A percentile compares a stretch with the other conserved stretches of the same genome.
Evolutionary conservation across 768 basidiomycete genomes (phyloP).

Genomic region (Pholiota microspora): DNA sequence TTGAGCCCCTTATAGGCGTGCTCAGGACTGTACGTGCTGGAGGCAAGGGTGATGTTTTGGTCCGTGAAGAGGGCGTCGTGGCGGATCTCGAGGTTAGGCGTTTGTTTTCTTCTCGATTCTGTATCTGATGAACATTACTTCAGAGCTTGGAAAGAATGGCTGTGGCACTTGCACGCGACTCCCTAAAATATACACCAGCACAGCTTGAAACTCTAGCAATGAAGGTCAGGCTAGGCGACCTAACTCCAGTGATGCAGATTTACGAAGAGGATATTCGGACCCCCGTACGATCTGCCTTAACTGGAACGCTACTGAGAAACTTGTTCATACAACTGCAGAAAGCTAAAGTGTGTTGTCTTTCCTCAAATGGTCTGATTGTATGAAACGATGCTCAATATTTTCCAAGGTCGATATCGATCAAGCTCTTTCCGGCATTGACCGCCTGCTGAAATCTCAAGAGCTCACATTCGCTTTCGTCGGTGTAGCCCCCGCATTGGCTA

Average conservation of each 20-base stretch:
- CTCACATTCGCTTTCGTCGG: conserved; percentile 97
- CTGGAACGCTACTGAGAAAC: conserved; percentile 79
- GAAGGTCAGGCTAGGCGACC: conserved; percentile 74
- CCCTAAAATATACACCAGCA: conserved; percentile 58
- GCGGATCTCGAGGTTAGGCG: conserved; percentile 77
- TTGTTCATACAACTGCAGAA: conserved; percentile 94
- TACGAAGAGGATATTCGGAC: conserved; percentile 91
- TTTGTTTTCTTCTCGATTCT: neutral
- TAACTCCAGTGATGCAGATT: conserved; percentile 81
- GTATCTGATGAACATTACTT: neutral
- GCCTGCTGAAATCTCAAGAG: conserved; percentile 90
- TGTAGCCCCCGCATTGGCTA: conserved; percentile 82
- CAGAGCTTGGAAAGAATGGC: conserved; percentile 95
- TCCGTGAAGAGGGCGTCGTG: conserved; percentile 77
- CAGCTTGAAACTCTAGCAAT: conserved; percentile 66
- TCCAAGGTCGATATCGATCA: conserved; percentile 87
- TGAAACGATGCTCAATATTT: neutral
- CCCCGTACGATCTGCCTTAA: conserved; percentile 79
- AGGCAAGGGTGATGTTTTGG: conserved; percentile 69
- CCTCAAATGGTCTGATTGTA: neutral
- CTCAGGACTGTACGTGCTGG: conserved; percentile 81
- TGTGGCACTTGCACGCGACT: conserved; percentile 78
- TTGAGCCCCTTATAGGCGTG: conserved; percentile 83
- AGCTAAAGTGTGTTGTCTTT: conserved; percentile 68
- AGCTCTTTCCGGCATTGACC: conserved; percentile 88